These are phyloP conservation scores for Suillus cothurnatus DNA, from an alignment of 768 basidiomycete species.

Conservation along the genomic window DNA sequence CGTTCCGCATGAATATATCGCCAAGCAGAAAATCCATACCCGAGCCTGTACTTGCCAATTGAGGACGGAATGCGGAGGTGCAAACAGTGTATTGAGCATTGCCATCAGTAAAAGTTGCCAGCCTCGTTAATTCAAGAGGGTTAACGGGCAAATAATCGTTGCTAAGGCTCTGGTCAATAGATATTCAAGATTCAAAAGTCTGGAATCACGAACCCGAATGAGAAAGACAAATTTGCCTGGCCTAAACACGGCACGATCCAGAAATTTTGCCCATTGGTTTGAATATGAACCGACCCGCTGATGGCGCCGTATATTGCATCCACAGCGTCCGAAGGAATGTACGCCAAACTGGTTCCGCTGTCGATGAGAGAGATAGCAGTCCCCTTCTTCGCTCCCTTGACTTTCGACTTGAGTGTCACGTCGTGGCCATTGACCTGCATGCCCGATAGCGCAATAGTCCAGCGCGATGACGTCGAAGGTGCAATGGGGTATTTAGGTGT, in stretches of 20 bases:
- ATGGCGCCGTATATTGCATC: conserved; percentile 43
- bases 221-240: conserved; percentile 33
- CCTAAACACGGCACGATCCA: conserved; percentile 41
- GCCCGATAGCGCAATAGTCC: conserved; percentile 45
- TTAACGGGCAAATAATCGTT: conserved; percentile 41
- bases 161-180: conserved; percentile 16
- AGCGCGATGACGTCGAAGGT: conserved; percentile 38
- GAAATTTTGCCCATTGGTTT: conserved; percentile 26
- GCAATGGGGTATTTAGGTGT: conserved; percentile 36
- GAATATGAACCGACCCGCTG: conserved; percentile 36
- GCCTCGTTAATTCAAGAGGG: conserved; percentile 44
- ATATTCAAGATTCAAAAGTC: background rate
- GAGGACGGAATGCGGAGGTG: conserved; percentile 34
- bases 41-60: conserved; percentile 24
- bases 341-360: conserved; percentile 44
- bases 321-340: conserved; percentile 35
- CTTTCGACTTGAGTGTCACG: conserved; percentile 31
- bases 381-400: conserved; percentile 31
- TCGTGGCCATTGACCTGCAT: conserved; percentile 37
- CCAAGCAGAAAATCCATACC: conserved; percentile 45
- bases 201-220: conserved; percentile 16
- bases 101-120: conserved; percentile 25
- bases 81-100: conserved; percentile 43
- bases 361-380: conserved; percentile 42
- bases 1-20: conserved; percentile 48